These are phyloP conservation scores for Phytophthora sp. DNA, from an alignment of 352 stramenopile genomes.

Conservation along the genomic window DNA sequence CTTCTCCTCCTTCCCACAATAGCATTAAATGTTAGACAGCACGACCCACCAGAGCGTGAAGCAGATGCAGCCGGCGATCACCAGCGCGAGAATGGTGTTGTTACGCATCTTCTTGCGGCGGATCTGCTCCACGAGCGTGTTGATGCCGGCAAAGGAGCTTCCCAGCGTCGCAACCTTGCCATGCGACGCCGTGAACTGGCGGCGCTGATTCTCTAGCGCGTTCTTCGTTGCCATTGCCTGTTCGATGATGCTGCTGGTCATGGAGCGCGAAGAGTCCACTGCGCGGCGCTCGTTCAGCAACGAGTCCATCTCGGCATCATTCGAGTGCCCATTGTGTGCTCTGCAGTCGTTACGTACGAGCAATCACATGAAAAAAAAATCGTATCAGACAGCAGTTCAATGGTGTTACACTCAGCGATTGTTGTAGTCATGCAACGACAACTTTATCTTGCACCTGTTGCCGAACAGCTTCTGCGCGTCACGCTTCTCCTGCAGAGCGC, in stretches of 20 bases:
- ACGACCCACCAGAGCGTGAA: slow-evolving; percentile 97
- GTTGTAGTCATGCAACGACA: not conserved
- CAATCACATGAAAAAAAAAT: not conserved
- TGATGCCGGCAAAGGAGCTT: slow-evolving; percentile 94
- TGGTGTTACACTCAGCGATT: not conserved
- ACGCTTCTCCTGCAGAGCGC: slow-evolving; percentile 78
- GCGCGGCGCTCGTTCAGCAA: slow-evolving; percentile 81
- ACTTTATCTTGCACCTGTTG: slow-evolving; percentile 53
- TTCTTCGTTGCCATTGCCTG: slow-evolving; percentile 88
- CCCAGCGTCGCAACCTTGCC: slow-evolving; percentile 86
- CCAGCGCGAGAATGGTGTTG: slow-evolving; percentile 96
- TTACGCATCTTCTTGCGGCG: slow-evolving; percentile 96
- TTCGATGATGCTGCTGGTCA: slow-evolving; percentile 87
- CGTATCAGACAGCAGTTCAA: not conserved
- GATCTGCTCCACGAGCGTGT: slow-evolving; percentile 96
- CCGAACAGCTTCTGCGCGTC: slow-evolving; percentile 86
- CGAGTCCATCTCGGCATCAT: slow-evolving; percentile 79
- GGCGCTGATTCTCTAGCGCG: slow-evolving; percentile 91
- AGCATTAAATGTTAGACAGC: slow-evolving; percentile 66
- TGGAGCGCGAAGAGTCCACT: slow-evolving; percentile 81
- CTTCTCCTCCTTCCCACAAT: not conserved
- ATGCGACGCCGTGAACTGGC: slow-evolving; percentile 84
- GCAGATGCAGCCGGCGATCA: slow-evolving; percentile 95
- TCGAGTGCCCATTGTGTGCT: slow-evolving; percentile 47
- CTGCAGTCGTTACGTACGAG: no score